Evolutionary conservation across 208 protist species (phyloP), one percentile per base, ranked within the genome.

Genomic region (Angomonas deanei): DNA sequence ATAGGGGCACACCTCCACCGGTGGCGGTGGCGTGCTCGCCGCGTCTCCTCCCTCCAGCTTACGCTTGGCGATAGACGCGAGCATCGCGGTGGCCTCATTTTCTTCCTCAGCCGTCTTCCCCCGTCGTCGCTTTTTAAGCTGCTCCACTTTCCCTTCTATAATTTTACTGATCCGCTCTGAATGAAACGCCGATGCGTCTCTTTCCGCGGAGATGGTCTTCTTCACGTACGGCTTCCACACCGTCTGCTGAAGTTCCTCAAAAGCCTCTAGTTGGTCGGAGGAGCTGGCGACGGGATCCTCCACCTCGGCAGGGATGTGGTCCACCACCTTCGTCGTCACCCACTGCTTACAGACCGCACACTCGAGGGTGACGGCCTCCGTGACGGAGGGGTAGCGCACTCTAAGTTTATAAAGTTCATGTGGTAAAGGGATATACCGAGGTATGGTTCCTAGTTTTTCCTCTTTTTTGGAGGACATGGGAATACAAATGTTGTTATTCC

Each of bases 281-380:
- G 66, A 63, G 17, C 10, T 17, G 0, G 61, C 32, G n/a, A 70
- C 71, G 26, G 17, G 31, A 15, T 38, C 66, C 0, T 48, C 70
- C 0, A 83, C 53, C 38, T 81, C 82, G 11, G 77, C 65, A 0
- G 83, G 82, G 10, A 75, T 49, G 15, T 31, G 24, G 17, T 28
- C 53, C 19, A 74, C 54, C 19, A 91, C 84, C 1, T 78, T 72
- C 34, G 78, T 74, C 11, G 80, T 61, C 1, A 89, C 74, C 84
- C 87, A 93, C 53, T 86, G 80, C 67, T 80, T 72, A 50, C 87
- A 93, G 0, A 79, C 75, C 27, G 76, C 78, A 48, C 87, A 93
- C 54, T 93, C 79, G 23, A 93, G 50, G 23, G 80, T 71, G 1
- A 93, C 69, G 21, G 68, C 78, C 31, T 86, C 66, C 34, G 78